Evolutionary conservation across 495 filamentous ascomycete genomes (phyloP).

Genomic region (Talaromyces thailandensis): DNA sequence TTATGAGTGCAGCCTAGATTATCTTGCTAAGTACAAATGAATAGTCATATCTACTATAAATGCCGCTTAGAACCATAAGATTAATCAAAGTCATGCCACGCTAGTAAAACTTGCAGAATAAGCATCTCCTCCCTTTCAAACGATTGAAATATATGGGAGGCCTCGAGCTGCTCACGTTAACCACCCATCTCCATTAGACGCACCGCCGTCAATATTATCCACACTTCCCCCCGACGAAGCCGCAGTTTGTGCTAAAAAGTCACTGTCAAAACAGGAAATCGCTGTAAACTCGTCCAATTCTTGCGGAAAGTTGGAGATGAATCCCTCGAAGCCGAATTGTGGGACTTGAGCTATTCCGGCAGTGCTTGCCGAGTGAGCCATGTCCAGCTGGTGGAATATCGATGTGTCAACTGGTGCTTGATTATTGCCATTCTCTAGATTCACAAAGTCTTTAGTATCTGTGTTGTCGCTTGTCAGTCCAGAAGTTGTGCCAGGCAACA

Average conservation of each 20-base stretch:
- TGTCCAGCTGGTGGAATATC: neutral
- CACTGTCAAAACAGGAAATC: constrained; percentile 37
- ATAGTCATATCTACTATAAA: neutral
- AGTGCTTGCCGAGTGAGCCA: constrained; percentile 21
- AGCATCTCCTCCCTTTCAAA: neutral
- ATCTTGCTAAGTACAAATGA: neutral
- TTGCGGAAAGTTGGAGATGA: constrained; percentile 38
- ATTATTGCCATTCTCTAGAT: constrained; percentile 3
- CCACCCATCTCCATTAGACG: neutral
- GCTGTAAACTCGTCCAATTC: constrained; percentile 39
- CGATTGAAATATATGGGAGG: neutral
- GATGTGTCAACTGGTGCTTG: neutral
- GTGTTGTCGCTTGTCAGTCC: neutral
- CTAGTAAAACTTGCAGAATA: neutral
- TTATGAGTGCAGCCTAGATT: neutral
- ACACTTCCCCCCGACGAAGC: neutral
- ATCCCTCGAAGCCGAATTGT: constrained; percentile 36
- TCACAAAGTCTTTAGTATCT: neutral
- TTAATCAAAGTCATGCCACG: neutral
- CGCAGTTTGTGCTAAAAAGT: constrained; percentile 10
- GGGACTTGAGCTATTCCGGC: constrained; percentile 25
- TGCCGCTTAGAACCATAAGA: neutral
- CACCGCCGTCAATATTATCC: neutral
- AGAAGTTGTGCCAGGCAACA: neutral
- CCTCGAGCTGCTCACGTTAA: neutral